Evolutionary conservation across 371 early-diverging fungal genomes (phyloP).

Genomic region (Batrachochytrium dendrobatidis): DNA sequence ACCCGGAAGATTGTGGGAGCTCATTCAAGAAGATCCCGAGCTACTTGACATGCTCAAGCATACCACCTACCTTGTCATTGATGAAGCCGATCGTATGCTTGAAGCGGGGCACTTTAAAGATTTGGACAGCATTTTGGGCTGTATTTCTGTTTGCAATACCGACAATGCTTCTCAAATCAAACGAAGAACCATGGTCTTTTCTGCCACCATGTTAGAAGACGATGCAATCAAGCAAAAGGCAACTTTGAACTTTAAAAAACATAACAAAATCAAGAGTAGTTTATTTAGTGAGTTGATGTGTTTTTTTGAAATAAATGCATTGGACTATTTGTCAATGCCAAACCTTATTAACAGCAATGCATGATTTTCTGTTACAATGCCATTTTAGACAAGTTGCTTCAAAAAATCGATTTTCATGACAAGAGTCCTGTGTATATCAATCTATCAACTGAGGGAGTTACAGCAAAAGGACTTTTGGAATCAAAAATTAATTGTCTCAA

Average conservation of each 20-base stretch:
- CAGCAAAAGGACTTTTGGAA: constrained; percentile 66
- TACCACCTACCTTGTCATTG: constrained; percentile 70
- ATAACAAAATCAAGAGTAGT: constrained; percentile 10
- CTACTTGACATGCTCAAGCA: neutral
- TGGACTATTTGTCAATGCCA: too few species aligned
- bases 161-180: constrained; percentile 4
- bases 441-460: constrained; percentile 53
- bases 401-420: constrained; percentile 67
- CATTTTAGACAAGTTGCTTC: constrained; percentile 55
- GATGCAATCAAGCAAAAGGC: constrained; percentile 36
- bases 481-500: constrained; percentile 74
- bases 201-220: constrained; percentile 85
- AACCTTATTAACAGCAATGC: too few species aligned
- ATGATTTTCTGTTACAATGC: too few species aligned
- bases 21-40: constrained; percentile 52
- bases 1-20: constrained; percentile 94
- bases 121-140: constrained; percentile 39
- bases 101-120: constrained; percentile 88
- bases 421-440: constrained; percentile 62
- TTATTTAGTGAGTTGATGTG: constrained; percentile 4
- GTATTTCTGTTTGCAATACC: constrained; percentile 30
- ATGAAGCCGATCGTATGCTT: constrained; percentile 98
- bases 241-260: too few species aligned
- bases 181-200: constrained; percentile 91
- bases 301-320: too few species aligned